Base-by-base conservation (phyloP, 345 rosid genomes). In the Lepidium sativum region DNA sequence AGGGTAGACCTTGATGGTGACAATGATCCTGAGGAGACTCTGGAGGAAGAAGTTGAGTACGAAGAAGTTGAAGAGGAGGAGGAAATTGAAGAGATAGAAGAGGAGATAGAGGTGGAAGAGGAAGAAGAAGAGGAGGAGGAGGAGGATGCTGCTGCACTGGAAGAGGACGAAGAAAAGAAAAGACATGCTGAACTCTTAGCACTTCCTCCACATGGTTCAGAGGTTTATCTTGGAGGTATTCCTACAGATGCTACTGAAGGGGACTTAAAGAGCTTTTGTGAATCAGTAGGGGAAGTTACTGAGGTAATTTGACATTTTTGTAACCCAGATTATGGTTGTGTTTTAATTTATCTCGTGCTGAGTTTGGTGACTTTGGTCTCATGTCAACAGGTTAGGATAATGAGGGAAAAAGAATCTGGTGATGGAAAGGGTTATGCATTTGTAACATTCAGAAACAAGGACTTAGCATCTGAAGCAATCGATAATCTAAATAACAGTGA, bases 121-220 rank as follows among this genome's bases (percentile, higher is more conserved):
- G 90, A 64, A 31, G 88, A 72, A 23, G 77, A n/a, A n/a, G n/a
- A n/a, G n/a, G n/a, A 64, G 29, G 81, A 73, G 15, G 72, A 75
- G 39, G 79, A 50, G 16, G 63, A 71, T 18, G 83, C 47, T 63
- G 73, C 55, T 20, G 78, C 64, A 52, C 64, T 54, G 54, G 81
- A 81, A 60, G 76, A 59, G 69, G 80, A 82, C 57, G 85, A 83
- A 7, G 95, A 84, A 70, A 79, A 83, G 78, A 75, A 68, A 71
- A 83, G 60, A 65, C 86, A 80, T 69, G 83, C 33, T 17, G 86
- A 90, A 63, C 97, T 92, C 50, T 77, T 92, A n/a, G 75, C 95
- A 8, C 90, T 79, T 68, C 98, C 98, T 63, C 87, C 97, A 15
- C 98, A 89, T 75, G 97, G 96, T 29, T 86, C 99, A 33, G 92